Evolutionary conservation across 495 filamentous ascomycete species (phyloP), one percentile per base, ranked within the genome.

Genomic region (Aspergillus carlsbadensis): DNA sequence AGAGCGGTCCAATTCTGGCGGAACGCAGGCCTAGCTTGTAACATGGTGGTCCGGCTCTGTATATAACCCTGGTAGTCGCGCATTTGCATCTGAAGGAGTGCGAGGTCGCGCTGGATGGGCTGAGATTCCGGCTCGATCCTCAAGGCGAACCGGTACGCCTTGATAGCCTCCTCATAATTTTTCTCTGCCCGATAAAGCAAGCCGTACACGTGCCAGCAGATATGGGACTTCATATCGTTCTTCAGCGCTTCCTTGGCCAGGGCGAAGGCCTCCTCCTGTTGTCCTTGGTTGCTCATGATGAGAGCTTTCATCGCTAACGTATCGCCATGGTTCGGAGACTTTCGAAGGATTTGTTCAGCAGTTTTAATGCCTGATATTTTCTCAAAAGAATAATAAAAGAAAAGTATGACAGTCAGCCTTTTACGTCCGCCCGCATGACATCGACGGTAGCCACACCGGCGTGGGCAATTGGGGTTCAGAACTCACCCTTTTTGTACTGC

Each of bases 181-280:
- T 98, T 98, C 62, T 86, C 84, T 22, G 90, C 84, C 26, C 93
- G 85, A 70, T 92, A 97, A 36, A 99, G 81, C 56, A 99, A 75
- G n/a, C 94, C 94, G 65, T 98, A 98, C 35, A 99, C 95, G 71
- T 99, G 94, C 94, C 94, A 99, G 77, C 92, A 97, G 62, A 98
- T 91, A 71, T 98, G 95, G 58, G 92, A 96, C 74, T 92, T 96
- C 92, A 98, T 97, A 64, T 97, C 92, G 58, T 92, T 89, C 45
- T 84, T 88, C 41, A 99, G 78, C 43, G 94, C 94, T 53, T 89
- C 81, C 76, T 96, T 98, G 59, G 89, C 93, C 50, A 99, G 80
- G 29, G 83, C 84, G 69, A 98, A 98, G 0, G 94, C 94, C 77
- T 99, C 94, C 42, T 96, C 89, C 17, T 85, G 82, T 74, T 95